Conservation (phyloP, 2,329 filamentous ascomycete species). For the Penicillium sp. region DNA sequence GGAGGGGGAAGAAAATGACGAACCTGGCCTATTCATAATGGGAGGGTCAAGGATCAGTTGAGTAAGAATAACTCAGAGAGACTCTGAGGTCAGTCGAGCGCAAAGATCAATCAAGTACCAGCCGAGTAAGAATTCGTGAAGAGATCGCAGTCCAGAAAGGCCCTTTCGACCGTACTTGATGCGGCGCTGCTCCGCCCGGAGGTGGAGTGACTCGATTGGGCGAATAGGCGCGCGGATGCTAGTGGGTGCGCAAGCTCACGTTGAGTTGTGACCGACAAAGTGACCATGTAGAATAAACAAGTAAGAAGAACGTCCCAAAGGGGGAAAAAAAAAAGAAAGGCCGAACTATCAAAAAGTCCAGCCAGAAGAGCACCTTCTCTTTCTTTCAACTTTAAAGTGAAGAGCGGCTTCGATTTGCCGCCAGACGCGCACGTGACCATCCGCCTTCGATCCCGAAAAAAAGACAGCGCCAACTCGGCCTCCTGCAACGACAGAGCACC, state of each 20-base stretch:
- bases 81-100: conserved; percentile 14
- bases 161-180: conserved; percentile 21
- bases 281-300: background rate
- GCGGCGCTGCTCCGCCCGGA: conserved; percentile 28
- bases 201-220: conserved; percentile 31
- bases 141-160: conserved; percentile 20
- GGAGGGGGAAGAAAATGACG: conserved; percentile 33
- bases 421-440: conserved; percentile 26
- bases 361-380: background rate
- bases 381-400: background rate
- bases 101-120: conserved; percentile 8
- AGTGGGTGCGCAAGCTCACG: conserved; percentile 8
- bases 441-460: conserved; percentile 23
- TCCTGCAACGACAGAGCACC: conserved; percentile 15
- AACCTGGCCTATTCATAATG: conserved; percentile 53
- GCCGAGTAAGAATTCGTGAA: conserved; percentile 12
- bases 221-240: conserved; percentile 22
- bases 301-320: background rate
- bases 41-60: background rate
- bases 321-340: too few species aligned
- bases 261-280: background rate
- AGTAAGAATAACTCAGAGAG: conserved; percentile 8
- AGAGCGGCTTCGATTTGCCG: conserved; percentile 5
- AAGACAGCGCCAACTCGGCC: conserved; percentile 15
- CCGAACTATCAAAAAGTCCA: background rate